Evolutionary conservation across 495 filamentous ascomycete genomes (phyloP), one percentile per base, ranked within the genome.

Genomic region (Penicillium manginii): DNA sequence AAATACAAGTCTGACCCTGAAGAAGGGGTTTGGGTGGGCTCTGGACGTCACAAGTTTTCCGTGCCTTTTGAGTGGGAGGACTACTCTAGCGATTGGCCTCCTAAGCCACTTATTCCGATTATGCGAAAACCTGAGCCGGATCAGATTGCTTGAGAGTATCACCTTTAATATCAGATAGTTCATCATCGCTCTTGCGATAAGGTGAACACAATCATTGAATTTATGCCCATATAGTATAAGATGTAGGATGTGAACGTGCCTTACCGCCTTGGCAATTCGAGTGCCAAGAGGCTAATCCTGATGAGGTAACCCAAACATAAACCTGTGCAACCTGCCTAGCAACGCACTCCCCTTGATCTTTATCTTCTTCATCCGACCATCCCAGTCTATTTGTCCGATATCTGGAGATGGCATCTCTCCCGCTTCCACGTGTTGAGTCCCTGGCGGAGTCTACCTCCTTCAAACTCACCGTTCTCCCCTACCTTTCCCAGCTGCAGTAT

Each of bases 401-500:
- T 53, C 14, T 32, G 51, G 48, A 55, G 23, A 91, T 90, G 85
- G 80, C 84, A 50, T 61, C 46, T 29, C 60, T 83, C 45, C 74
- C 79, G 14, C 77, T 96, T 31, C 93, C 94, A 5, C 70, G 72
- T 18, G 68, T 96, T 64, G 81, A 85, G 57, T 81, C 86, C 12
- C 74, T 93, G 32, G 72, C 73, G 48, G 92, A 96, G 54, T 90
- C 85, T 66, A 81, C 88, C 52, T 86, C 89, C 72, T 93, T 88
- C 71, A 69, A 78, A 57, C 81, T 84, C 57, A 89, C 88, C 0
- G 85, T 98, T 59, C 66, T 70, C 72, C 65, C 93, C 83, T 96
- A 87, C 75, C 70, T 96, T 17, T 83, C 87, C 12, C 92, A 97
- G 72, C 80, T 98, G 62, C 83, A 84, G 71, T 76, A 80, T 59